Base-by-base conservation (phyloP, 192 early-diverging fungal species). In the Gryganskiella cystojenkinii region DNA sequence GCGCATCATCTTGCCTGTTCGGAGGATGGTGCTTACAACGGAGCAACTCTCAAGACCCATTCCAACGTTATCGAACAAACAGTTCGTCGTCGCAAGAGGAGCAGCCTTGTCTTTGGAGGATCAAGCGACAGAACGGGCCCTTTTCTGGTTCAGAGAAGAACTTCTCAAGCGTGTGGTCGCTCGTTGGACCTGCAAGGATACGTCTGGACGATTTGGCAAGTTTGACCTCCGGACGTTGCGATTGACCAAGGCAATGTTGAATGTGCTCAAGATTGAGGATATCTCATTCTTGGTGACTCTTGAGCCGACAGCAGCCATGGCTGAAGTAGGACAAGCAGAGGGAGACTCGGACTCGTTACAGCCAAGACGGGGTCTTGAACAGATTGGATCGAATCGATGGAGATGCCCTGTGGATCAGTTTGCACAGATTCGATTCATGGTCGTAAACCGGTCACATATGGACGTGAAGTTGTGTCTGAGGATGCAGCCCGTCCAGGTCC, bases 131-230 rank as follows among this genome's bases (percentile, higher is more conserved):
- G 83, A 86, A n/a, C 52, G 90, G 25, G 66, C 83, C 1, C 67
- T 90, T 62, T 95, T 94, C 60, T 95, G 93, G 93, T 92, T 90
- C 63, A 72, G 89, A 52, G 91, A 95, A 61, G 81, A 83, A 13
- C 53, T 94, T 10, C 60, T 94, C 25, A 83, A 84, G 40, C 74
- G 83, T 20, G 53, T 84, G n/a, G 81, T 74, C 5, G 82, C 84
- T 42, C 67, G 71, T 0, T 83, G 87, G 83, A 73, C 67, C 30
- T 85, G 82, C 45, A 83, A 78, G 61, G 74, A 78, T 55, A 43
- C 74, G 3, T 86, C 83, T 8, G 84, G 80, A 0, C 82, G 90
- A 24, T 76, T 71, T 54, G 91, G 91, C 22, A 67, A 74, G 11
- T 67, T 92, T 52, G 73, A 86, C 42, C 50, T 93, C 43, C 64